Conservation (phyloP, 2,329 filamentous ascomycete genomes). For the Cytospora mali region DNA sequence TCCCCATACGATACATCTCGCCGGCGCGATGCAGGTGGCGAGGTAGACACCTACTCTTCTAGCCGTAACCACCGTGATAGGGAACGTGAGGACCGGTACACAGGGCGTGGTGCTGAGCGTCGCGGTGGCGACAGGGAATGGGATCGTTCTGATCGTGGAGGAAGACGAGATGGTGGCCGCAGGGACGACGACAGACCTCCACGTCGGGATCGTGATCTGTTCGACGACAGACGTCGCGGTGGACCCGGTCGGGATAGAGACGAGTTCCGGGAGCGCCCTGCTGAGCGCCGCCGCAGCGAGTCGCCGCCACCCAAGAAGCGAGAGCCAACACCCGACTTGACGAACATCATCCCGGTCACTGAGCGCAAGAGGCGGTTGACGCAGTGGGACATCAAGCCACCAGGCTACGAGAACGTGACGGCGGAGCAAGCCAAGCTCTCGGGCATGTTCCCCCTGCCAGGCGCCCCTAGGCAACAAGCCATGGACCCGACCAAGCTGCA, state of each 20-base stretch:
- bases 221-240: conserved; percentile 61
- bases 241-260: conserved; percentile 45
- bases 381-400: conserved; percentile 99
- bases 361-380: conserved; percentile 90
- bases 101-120: conserved; percentile 50
- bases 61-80: conserved; percentile 91
- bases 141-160: conserved; percentile 45
- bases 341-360: conserved; percentile 77
- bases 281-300: conserved; percentile 70
- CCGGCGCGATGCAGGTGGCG: conserved; percentile 73
- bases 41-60: conserved; percentile 81
- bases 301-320: conserved; percentile 85
- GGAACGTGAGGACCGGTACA: conserved; percentile 91
- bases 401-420: conserved; percentile 96
- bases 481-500: conserved; percentile 95
- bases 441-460: conserved; percentile 97
- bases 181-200: conserved; percentile 65
- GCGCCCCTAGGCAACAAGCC: conserved; percentile 89
- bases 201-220: conserved; percentile 58
- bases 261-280: conserved; percentile 54
- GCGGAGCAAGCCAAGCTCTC: conserved; percentile 98
- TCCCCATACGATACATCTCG: conserved; percentile 77
- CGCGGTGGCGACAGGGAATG: conserved; percentile 44
- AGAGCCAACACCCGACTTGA: conserved; percentile 94
- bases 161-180: conserved; percentile 63